Evolutionary conservation across 2,329 filamentous ascomycete genomes (phyloP), one percentile per base, ranked within the genome.

Genomic region (Epicoccum nigrum): DNA sequence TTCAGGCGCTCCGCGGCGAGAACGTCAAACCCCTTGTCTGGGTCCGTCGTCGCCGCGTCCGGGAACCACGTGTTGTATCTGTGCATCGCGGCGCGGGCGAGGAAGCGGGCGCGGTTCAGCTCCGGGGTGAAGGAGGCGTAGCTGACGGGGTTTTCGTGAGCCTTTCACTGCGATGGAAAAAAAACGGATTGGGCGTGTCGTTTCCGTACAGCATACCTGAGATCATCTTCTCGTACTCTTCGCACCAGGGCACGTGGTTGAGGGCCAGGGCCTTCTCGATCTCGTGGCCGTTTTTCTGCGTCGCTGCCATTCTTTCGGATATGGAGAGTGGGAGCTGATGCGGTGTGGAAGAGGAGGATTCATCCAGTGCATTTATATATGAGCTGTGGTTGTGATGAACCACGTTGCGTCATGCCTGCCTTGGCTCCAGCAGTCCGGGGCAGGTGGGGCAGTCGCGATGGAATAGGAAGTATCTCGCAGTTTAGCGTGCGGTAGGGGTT

Each of bases 201-300:
- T n/a, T n/a, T n/a, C 83, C 81, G 59, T 66, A 83, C 82, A 85
- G 74, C 74, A 86, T 82, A 21, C 83, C 83, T 0, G 82, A 86
- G 39, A 86, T 82, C 83, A 86, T 86, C 62, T 81, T 83, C 62
- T 86, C 82, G 45, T 85, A 86, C 53, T 85, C 80, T 7, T 85
- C 83, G 51, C 81, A 80, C 75, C 79, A 82, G 0, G 82, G 83
- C 1, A 80, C 73, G 54, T 84, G 77, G 8, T 77, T 70, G 9
- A 84, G 68, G 27, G 73, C 74, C 57, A 74, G 79, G 13, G 82
- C 81, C 20, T 73, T 69, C 38, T 72, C 76, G 30, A 83, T 74
- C 35, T 73, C 71, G 21, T 70, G 68, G 0, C 63, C 50, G 46
- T 81, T 73, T 52, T 80, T 81, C 25, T 74, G 58, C 39, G 62